Evolutionary conservation across 2,329 filamentous ascomycete species (phyloP).

Genomic region (Cryphonectria naterciae): DNA sequence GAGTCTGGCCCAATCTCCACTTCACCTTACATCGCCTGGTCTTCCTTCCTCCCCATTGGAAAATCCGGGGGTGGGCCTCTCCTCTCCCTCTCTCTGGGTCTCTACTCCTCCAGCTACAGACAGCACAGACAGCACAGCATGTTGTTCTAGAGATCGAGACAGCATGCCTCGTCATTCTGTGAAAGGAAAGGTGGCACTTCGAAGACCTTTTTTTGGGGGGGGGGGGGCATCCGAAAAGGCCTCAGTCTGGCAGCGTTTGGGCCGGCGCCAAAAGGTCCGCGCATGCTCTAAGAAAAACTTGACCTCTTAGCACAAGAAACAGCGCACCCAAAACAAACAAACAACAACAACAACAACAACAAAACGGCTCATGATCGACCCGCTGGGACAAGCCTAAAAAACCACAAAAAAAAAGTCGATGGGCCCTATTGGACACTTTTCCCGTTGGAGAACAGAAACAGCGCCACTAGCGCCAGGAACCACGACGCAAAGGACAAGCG

Average conservation of each 20-base stretch:
- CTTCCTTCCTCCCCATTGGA: neutral
- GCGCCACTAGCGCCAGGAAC: slow-evolving; percentile 12
- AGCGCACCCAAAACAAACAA: neutral
- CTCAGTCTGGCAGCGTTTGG: neutral
- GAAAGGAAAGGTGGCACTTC: neutral
- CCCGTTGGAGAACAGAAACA: neutral
- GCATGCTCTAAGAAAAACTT: slow-evolving; percentile 6
- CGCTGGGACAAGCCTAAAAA: neutral
- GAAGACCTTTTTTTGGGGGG: neutral
- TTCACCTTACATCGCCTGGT: neutral
- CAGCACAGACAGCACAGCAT: too few relatives aligned
- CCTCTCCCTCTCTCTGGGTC: neutral
- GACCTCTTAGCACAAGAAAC: neutral
- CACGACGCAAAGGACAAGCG: neutral
- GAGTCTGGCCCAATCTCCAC: neutral
- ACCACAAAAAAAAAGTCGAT: neutral
- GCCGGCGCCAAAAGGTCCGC: neutral
- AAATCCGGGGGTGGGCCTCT: slow-evolving; percentile 8
- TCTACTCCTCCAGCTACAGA: neutral
- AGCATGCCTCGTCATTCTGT: neutral
- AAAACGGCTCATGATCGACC: neutral
- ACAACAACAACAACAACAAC: neutral
- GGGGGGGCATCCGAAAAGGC: neutral
- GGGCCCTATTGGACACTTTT: neutral
- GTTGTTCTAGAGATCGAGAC: too few relatives aligned